Evolutionary conservation across 306 rosid genomes (phyloP).

Genomic region (Leucaena leucocephala): DNA sequence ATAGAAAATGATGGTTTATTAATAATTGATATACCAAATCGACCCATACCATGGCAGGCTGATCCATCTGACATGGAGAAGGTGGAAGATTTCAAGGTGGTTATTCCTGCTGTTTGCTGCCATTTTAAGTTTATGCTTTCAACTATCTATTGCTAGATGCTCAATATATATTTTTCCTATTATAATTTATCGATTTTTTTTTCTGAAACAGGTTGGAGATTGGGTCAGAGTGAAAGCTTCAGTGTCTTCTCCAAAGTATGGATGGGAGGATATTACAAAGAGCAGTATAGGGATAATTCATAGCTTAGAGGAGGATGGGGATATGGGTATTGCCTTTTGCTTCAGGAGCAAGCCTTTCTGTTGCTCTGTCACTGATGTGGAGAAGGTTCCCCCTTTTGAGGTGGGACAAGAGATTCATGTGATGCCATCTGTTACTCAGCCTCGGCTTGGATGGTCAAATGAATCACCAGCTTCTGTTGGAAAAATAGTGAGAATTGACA

Average conservation of each 20-base stretch:
- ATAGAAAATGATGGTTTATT: slow-evolving; percentile 96
- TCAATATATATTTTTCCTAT: slow-evolving; percentile 23
- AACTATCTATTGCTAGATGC: slow-evolving; percentile 20
- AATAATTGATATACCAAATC: slow-evolving; percentile 83
- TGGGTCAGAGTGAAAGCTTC: slow-evolving; percentile 99
- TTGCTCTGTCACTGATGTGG: slow-evolving; percentile 96
- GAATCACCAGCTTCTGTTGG: slow-evolving; percentile 95
- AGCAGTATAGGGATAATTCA: slow-evolving; percentile 91
- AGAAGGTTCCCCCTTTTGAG: slow-evolving; percentile 86
- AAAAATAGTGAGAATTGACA: slow-evolving; percentile 78
- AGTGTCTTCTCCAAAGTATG: slow-evolving; percentile 95
- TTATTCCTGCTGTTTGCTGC: slow-evolving; percentile 21
- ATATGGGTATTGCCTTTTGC: slow-evolving; percentile 94
- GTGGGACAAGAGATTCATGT: slow-evolving; percentile 88
- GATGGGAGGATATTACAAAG: slow-evolving; percentile 96
- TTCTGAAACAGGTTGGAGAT: slow-evolving; percentile 78
- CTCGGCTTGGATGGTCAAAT: slow-evolving; percentile 95
- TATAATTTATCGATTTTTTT: slow-evolving; percentile 24
- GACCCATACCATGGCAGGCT: slow-evolving; percentile 99
- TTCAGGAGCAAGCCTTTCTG: slow-evolving; percentile 91
- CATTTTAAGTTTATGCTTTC: slow-evolving; percentile 18
- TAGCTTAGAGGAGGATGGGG: slow-evolving; percentile 93
- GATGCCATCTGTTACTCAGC: slow-evolving; percentile 75
- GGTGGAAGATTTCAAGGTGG: slow-evolving; percentile 95
- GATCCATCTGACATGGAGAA: slow-evolving; percentile 99